phyloP scores from a whole-genome alignment of 140 eudicot species.

The Bidens hawaiensis region DNA sequence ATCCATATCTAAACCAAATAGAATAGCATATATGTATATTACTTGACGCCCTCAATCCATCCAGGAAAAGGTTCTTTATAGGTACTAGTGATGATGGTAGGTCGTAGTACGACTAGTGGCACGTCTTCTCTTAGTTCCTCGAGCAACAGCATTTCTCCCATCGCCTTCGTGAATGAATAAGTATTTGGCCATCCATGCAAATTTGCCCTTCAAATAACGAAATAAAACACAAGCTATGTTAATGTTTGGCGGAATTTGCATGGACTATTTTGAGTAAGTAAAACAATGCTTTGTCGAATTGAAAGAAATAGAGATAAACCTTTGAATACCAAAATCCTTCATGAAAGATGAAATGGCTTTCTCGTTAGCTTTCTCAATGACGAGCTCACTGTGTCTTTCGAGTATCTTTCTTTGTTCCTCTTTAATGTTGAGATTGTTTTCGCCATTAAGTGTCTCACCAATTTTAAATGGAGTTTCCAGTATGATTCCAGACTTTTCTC shows the following conservation, averaged over 20 bases:
- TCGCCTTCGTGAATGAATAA: conserved; percentile 51
- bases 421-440: conserved; percentile 20
- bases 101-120: conserved; percentile 28
- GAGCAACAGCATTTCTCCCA: conserved; percentile 55
- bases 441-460: conserved; percentile 39
- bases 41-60: conserved; percentile 46
- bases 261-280: background rate
- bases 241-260: too few species aligned
- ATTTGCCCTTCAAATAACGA: conserved; percentile 20
- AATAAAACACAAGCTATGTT: too few species aligned
- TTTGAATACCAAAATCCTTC: conserved; percentile 38
- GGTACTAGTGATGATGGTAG: conserved; percentile 41
- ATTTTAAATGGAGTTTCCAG: conserved; percentile 24
- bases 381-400: conserved; percentile 27
- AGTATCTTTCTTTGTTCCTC: conserved; percentile 25
- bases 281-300: too few species aligned
- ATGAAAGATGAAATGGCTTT: conserved; percentile 21
- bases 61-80: conserved; percentile 42
- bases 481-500: conserved; percentile 42
- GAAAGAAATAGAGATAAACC: conserved; percentile 8
- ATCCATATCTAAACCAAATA: too few species aligned
- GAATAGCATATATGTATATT: too few species aligned
- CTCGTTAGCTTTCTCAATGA: conserved; percentile 13
- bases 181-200: conserved; percentile 63
- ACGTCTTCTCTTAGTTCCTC: conserved; percentile 20